Base-by-base conservation (phyloP, 805 yeast species). In the Zygoascus biomembranicola region DNA sequence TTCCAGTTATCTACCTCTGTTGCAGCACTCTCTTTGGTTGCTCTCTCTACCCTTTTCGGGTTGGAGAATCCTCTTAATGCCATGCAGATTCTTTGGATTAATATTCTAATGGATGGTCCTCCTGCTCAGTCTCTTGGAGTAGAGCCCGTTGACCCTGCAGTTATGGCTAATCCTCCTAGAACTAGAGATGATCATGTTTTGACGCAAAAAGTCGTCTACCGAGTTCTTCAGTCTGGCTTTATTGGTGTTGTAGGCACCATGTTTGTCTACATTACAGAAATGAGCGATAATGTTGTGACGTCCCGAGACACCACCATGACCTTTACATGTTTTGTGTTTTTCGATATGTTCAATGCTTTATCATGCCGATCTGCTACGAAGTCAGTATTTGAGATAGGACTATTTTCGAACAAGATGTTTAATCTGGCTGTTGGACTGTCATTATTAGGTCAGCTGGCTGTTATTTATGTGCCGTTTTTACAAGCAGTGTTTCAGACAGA, bases 301-400 rank as follows among this genome's bases (percentile, higher is more conserved):
- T 84, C 92, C 13, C 85, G 99, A 71, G 99, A 94, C 67, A 94
- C 99, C 19, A 94, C 99, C 1, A 94, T 94, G 99, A 92, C 99
- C 0, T 94, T 94, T 66, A 94, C 98, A 0, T 88, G 98, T 67
- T 94, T 94, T 71, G 99, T 94, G 10, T 75, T 92, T 53, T 94
- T 84, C 65, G 99, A 94, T 69, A 87, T 94, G 95, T 94, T 94
- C 74, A 94, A 90, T 69, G 99, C 99, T 0, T 74, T 94, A 59
- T 76, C 96, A 14, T 92, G 97, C 69, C 87, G 98, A 64, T 95
- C 95, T 58, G 78, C 85, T 55, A 77, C 88, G 46, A 90, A 88
- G 66, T 86, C 96, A 2, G 79, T 86, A 16, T 86, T 90, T 63
- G 85, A 87, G 64, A 63, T 92, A 47, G 99, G 99, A 0, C 61